These are phyloP conservation scores for Arthrobotrys conoides DNA, from an alignment of 2,329 filamentous ascomycete species.

Conservation along the genomic window DNA sequence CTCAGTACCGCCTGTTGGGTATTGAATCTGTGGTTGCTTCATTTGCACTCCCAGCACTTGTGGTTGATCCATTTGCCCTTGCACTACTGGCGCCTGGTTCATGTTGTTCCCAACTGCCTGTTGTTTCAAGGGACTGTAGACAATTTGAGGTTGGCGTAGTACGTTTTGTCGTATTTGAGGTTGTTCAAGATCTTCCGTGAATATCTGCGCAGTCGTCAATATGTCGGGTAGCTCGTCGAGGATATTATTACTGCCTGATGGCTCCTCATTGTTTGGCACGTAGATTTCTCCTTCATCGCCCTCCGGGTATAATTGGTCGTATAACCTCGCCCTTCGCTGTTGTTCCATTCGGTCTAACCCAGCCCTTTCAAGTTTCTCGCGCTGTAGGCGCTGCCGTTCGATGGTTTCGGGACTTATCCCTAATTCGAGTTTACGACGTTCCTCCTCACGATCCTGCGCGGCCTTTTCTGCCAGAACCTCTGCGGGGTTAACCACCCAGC, in stretches of 20 bases:
- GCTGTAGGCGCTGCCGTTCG: not conserved
- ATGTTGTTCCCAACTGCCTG: not conserved
- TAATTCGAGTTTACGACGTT: not conserved
- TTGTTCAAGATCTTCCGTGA: not conserved
- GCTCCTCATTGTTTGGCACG: not conserved
- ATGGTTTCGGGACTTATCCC: not conserved
- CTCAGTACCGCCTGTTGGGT: not conserved
- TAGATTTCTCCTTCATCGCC: constrained; percentile 1
- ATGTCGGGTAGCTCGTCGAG: not conserved
- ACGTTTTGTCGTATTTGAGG: constrained; percentile 2
- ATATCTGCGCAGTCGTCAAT: not conserved
- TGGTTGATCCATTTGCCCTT: not conserved
- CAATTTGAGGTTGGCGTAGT: not conserved
- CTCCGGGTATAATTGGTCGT: constrained; percentile 29
- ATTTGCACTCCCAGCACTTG: not conserved
- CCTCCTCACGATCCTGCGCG: not conserved
- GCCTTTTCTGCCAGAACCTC: not conserved
- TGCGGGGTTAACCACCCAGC: constrained; percentile 27
- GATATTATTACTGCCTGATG: not conserved
- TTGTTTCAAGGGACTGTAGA: not conserved
- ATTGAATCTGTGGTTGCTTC: not conserved
- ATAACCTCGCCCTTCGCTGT: not conserved
- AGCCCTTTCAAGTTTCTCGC: not conserved
- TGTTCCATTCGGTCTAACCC: not conserved
- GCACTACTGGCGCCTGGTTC: constrained; percentile 1